Base-by-base conservation (phyloP, 2,329 filamentous ascomycete genomes). In the Pseudocercospora macadamiae region DNA sequence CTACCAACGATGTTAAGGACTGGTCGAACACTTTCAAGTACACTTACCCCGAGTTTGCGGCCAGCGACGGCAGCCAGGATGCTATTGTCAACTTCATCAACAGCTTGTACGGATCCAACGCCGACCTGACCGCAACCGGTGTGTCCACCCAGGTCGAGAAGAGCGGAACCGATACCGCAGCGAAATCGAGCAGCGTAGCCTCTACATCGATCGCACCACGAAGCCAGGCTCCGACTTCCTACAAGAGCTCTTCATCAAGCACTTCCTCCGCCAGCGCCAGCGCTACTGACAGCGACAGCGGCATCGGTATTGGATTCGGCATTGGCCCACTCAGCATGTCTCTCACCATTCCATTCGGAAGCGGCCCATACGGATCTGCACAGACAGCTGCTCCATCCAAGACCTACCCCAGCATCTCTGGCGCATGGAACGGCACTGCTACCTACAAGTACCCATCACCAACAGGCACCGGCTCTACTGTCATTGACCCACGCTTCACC, bases 1-100 rank as follows among this genome's bases (percentile, higher is more conserved):
- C 83, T 8, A 88, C 89, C 0, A 81, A 86, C 55, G 80, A 78
- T 60, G 80, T 85, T 18, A 82, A 88, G 0, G 89, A 93, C 39
- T 79, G 82, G 42, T 83, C 83, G 9, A 78, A 80, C 32, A 78
- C 77, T 1, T 89, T 95, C 73, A 86, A 86, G 10, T 95, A 95
- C 72, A 86, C 85, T 0, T 96, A 96, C 70, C 80, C 86, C 0
- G 90, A 93, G 66, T 83, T 86, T 39, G 66, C 78, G 14, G 75
- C 70, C 60, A 72, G 72, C 1, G 71, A 74, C 2, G 72, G 79
- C 1, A 79, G 92, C 65, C 54, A 72, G 0, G 71, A 73, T 2
- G 72, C 80, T 1, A 79, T 92, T 64, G 42, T 62, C 51, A 56
- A 62, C 47, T 62, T 60, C 34, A 52, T 69, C 59, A 90, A 89